These are phyloP conservation scores for Eutypella sp. DNA, from an alignment of 2,329 filamentous ascomycete genomes.

Conservation along the genomic window DNA sequence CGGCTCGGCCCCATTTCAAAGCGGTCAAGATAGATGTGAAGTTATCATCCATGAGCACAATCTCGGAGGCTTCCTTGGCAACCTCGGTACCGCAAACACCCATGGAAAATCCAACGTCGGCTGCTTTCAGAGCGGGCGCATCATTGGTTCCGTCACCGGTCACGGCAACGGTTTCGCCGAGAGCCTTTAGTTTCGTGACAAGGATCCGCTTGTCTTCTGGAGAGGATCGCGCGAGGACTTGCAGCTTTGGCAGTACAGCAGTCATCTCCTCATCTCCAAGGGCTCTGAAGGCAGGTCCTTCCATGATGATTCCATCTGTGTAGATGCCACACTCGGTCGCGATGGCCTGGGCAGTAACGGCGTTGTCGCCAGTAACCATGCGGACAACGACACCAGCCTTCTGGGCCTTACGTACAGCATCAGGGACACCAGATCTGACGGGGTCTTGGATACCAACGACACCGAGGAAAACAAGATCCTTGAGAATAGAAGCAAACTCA, in stretches of 20 bases:
- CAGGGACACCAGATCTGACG: slow-evolving; percentile 60
- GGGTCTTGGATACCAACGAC: slow-evolving; percentile 73
- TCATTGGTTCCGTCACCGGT: slow-evolving; percentile 67
- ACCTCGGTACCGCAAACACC: slow-evolving; percentile 63
- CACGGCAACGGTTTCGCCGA: slow-evolving; percentile 59
- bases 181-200: slow-evolving; percentile 55
- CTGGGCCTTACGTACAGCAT: slow-evolving; percentile 63
- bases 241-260: slow-evolving; percentile 51
- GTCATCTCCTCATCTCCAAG: slow-evolving; percentile 56
- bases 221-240: slow-evolving; percentile 61
- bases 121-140: slow-evolving; percentile 59
- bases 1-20: slow-evolving; percentile 63
- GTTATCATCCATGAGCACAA: slow-evolving; percentile 63
- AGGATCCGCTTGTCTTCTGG: slow-evolving; percentile 63
- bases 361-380: slow-evolving; percentile 72
- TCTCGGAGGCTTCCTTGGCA: slow-evolving; percentile 64
- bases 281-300: slow-evolving; percentile 62
- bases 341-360: slow-evolving; percentile 68
- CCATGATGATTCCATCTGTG: slow-evolving; percentile 60
- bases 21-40: slow-evolving; percentile 63
- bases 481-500: slow-evolving; percentile 57
- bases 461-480: slow-evolving; percentile 67
- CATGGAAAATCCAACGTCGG: slow-evolving; percentile 66
- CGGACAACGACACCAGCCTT: slow-evolving; percentile 66
- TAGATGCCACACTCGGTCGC: slow-evolving; percentile 69